A percentile compares a stretch with the other conserved stretches of the same genome.
phyloP scores from a whole-genome alignment of 306 rosid genomes.

The Trichosanthes truncata region DNA sequence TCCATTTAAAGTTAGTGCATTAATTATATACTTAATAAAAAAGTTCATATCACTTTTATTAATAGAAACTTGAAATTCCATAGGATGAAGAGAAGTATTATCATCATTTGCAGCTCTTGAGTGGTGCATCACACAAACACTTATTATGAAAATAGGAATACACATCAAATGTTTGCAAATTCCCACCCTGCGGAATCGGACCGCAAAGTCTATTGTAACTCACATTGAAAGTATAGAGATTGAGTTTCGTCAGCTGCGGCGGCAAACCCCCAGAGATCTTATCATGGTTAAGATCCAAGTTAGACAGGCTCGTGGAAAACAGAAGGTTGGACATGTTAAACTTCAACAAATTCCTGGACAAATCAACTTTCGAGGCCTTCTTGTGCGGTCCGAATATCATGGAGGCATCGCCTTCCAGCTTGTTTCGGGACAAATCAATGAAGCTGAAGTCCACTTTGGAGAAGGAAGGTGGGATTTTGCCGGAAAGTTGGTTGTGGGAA shows the following conservation, averaged over 20 bases:
- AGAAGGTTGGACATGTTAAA: slow-evolving; percentile 37
- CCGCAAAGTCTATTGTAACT: slow-evolving; percentile 68
- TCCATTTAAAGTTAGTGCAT: too few species aligned
- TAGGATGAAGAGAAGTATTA: too few species aligned
- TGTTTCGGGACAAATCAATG: slow-evolving; percentile 53
- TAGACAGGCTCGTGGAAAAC: slow-evolving; percentile 28
- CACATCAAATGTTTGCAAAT: slow-evolving; percentile 40
- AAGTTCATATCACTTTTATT: too few species aligned
- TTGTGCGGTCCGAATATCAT: slow-evolving; percentile 41
- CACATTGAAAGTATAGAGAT: slow-evolving; percentile 36
- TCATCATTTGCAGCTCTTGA: slow-evolving; percentile 24
- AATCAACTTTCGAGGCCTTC: slow-evolving; percentile 25
- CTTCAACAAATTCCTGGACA: slow-evolving; percentile 47
- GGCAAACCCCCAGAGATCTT: slow-evolving; percentile 44
- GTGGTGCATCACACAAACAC: slow-evolving; percentile 60
- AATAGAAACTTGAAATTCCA: too few species aligned
- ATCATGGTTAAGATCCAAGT: slow-evolving; percentile 54
- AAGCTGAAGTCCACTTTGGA: slow-evolving; percentile 11
- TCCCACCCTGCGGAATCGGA: slow-evolving; percentile 50
- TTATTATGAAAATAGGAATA: slow-evolving; percentile 38
- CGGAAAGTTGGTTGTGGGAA: slow-evolving; percentile 45
- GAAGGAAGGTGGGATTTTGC: slow-evolving; percentile 40
- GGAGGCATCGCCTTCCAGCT: slow-evolving; percentile 57
- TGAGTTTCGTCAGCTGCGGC: slow-evolving; percentile 20
- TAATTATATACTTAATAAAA: too few species aligned